Percentiles rank a stretch among this genome's conserved stretches.
Conservation (phyloP, 139 green algal genomes). For the Asterochloris sp. region DNA sequence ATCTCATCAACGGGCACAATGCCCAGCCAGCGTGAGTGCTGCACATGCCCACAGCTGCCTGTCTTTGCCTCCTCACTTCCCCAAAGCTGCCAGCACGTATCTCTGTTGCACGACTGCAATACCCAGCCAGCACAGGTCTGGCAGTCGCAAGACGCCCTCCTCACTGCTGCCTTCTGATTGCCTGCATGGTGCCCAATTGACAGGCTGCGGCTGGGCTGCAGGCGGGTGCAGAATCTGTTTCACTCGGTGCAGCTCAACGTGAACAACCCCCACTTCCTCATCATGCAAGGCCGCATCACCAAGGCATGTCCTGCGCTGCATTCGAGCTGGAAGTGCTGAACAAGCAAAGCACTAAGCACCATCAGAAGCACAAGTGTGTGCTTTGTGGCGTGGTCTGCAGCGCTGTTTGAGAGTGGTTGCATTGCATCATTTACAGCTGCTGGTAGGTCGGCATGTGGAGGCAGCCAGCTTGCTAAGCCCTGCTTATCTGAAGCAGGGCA, state of each 20-base stretch:
- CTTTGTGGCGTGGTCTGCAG: neutral
- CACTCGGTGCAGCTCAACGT: conserved; percentile 99
- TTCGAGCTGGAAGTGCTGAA: neutral
- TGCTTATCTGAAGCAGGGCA: no score
- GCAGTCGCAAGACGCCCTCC: no score
- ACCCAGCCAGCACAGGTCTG: no score
- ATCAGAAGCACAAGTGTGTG: neutral
- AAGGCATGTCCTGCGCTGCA: conserved; percentile 50
- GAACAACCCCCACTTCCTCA: conserved; percentile 99
- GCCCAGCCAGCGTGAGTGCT: conserved; percentile 73
- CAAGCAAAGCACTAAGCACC: neutral
- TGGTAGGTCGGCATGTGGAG: neutral
- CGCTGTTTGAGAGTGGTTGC: conserved; percentile 22
- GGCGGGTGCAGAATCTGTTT: conserved; percentile 95
- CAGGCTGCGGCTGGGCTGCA: conserved; percentile 33
- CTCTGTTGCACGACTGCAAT: no score
- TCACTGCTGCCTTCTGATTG: no score
- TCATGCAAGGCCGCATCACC: conserved; percentile 99
- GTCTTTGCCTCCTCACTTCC: no score
- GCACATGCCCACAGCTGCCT: no score
- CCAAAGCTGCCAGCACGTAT: no score
- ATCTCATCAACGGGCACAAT: conserved; percentile 93
- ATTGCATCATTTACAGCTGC: conserved; percentile 23
- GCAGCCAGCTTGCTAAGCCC: no score
- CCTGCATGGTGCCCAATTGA: no score